Evolutionary conservation across 352 stramenopile species (phyloP).

Genomic region (Globisporangium paddicum): DNA sequence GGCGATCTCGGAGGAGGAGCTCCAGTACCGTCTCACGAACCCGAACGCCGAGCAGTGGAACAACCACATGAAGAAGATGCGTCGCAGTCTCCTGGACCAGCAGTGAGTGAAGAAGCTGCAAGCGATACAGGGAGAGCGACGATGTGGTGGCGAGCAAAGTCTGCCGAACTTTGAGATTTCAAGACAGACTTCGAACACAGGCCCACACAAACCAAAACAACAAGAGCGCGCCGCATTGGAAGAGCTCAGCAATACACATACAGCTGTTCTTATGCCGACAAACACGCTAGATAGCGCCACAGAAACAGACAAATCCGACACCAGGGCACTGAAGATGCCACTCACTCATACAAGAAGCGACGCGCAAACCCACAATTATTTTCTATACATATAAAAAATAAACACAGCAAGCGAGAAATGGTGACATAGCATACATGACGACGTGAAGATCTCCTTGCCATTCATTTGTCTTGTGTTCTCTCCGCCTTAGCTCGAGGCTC

Average conservation of each 20-base stretch:
- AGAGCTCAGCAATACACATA: background rate
- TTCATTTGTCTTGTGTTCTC: background rate
- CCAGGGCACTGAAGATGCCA: too few species aligned
- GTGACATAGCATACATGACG: background rate
- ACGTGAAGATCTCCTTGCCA: background rate
- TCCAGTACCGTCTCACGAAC: conserved; percentile 83
- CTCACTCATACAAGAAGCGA: background rate
- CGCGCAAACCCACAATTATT: conserved; percentile 8
- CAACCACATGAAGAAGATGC: conserved; percentile 78
- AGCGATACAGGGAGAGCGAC: background rate
- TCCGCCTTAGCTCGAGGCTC: background rate
- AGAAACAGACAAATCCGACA: background rate
- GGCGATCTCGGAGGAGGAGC: conserved; percentile 87
- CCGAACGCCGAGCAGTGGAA: conserved; percentile 75
- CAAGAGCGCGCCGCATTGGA: too few species aligned
- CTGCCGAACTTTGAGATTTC: background rate
- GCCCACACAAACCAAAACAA: conserved; percentile 18
- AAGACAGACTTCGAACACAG: too few species aligned
- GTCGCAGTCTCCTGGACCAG: conserved; percentile 56
- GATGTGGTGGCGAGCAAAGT: background rate
- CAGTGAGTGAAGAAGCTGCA: conserved; percentile 19
- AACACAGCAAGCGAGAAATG: background rate
- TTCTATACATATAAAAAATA: conserved; percentile 20
- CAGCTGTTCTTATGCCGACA: too few species aligned
- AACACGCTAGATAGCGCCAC: background rate